Conservation (phyloP, 2,329 filamentous ascomycete species). For the Exophiala phaeomuriformis region DNA sequence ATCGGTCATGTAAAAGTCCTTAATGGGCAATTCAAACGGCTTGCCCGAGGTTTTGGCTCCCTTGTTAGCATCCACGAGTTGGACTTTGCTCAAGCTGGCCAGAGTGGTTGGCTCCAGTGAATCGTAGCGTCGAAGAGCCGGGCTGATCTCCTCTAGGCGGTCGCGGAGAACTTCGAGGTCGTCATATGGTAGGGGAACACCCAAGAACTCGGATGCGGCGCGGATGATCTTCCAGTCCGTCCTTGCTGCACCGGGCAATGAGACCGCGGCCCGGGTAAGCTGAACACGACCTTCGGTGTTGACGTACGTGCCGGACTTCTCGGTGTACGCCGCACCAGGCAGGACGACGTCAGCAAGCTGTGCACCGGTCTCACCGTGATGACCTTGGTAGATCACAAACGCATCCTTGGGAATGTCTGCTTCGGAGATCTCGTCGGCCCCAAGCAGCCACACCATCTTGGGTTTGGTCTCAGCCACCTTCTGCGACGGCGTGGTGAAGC, state of each 20-base stretch:
- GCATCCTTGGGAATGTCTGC: constrained; percentile 89
- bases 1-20: constrained; percentile 98
- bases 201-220: constrained; percentile 84
- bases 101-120: constrained; percentile 76
- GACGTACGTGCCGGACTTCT: constrained; percentile 92
- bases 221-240: constrained; percentile 99
- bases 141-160: constrained; percentile 91
- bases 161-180: constrained; percentile 83
- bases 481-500: constrained; percentile 79
- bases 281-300: constrained; percentile 97
- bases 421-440: constrained; percentile 81
- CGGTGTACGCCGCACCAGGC: constrained; percentile 90
- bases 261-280: constrained; percentile 83
- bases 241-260: constrained; percentile 77
- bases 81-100: constrained; percentile 74
- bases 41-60: constrained; percentile 64
- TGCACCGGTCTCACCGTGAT: constrained; percentile 90
- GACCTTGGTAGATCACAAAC: constrained; percentile 95
- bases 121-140: constrained; percentile 82
- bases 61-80: constrained; percentile 95
- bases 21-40: constrained; percentile 74
- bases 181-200: constrained; percentile 80
- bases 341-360: constrained; percentile 90
- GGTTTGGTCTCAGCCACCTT: constrained; percentile 76
- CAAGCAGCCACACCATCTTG: constrained; percentile 95